Percentiles rank a stretch among this genome's conserved stretches.
phyloP scores from a whole-genome alignment of 2,329 filamentous ascomycete genomes.

The Cladosporium oxysporum region DNA sequence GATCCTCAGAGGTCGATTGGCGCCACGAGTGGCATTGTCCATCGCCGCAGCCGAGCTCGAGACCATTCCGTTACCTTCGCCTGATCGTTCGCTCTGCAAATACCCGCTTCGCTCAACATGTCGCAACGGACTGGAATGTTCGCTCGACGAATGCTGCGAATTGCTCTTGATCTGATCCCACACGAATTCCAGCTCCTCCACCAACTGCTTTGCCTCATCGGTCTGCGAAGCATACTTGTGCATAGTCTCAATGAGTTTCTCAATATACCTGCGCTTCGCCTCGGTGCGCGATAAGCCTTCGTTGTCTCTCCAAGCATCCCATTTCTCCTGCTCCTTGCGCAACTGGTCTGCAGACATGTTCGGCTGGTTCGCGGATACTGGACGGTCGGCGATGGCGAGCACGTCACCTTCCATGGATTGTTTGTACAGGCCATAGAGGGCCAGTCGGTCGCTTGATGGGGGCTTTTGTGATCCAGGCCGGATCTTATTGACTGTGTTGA shows the following conservation, averaged over 20 bases:
- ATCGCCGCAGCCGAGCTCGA: conserved; percentile 34
- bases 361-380: conserved; percentile 41
- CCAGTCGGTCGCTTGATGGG: conserved; percentile 79
- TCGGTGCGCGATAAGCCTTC: conserved; percentile 82
- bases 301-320: conserved; percentile 94
- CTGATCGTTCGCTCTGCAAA: conserved; percentile 31
- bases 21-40: conserved; percentile 22
- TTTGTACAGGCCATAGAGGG: conserved; percentile 97
- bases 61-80: conserved; percentile 27
- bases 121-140: conserved; percentile 34
- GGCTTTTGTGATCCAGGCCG: conserved; percentile 89
- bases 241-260: conserved; percentile 94
- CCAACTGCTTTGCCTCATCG: conserved; percentile 80
- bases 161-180: conserved; percentile 96
- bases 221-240: conserved; percentile 88
- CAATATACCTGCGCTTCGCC: conserved; percentile 91
- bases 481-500: conserved; percentile 98
- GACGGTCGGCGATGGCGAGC: conserved; percentile 87
- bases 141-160: conserved; percentile 34
- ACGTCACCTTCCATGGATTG: conserved; percentile 99
- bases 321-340: conserved; percentile 44
- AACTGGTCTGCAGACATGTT: conserved; percentile 26
- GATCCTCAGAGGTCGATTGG: conserved; percentile 50
- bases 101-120: conserved; percentile 39
- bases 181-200: conserved; percentile 95